Evolutionary conservation across 371 early-diverging fungal genomes (phyloP).

Genomic region (Capillidium rhysosporum): DNA sequence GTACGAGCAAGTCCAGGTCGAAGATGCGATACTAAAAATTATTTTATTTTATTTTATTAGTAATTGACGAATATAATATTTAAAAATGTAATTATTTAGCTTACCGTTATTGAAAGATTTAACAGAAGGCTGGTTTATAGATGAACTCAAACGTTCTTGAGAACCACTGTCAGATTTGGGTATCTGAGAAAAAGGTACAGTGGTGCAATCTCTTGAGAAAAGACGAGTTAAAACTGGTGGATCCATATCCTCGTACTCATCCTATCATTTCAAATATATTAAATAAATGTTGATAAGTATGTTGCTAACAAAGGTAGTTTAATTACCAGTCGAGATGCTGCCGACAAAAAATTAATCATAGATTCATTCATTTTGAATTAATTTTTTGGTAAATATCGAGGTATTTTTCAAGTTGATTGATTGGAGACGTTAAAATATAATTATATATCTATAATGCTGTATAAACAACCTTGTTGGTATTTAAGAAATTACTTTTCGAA

Average conservation of each 20-base stretch:
- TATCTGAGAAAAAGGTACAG: not conserved
- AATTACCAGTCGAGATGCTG: slow-evolving; percentile 3
- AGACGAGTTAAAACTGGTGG: not conserved
- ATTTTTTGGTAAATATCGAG: too few species aligned
- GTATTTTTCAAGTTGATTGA: too few species aligned
- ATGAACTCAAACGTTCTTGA: not conserved
- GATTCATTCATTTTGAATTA: slow-evolving; percentile 5
- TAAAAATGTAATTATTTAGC: not conserved
- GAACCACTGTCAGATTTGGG: not conserved
- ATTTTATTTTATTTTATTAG: not conserved
- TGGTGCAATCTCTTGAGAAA: not conserved
- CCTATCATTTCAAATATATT: not conserved
- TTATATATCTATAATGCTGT: too few species aligned
- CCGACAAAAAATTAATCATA: slow-evolving; percentile 3
- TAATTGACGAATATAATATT: not conserved
- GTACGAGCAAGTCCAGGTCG: not conserved
- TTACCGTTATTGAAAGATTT: not conserved
- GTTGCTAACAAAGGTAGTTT: not conserved
- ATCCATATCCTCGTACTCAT: not conserved
- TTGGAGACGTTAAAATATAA: too few species aligned
- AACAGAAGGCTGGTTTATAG: not conserved
- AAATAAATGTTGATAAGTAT: not conserved
- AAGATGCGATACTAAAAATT: not conserved
- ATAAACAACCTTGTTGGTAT: too few species aligned
- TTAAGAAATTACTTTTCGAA: too few species aligned